Evolutionary conservation across 768 basidiomycete genomes (phyloP).

Genomic region (Amyloporia xantha): DNA sequence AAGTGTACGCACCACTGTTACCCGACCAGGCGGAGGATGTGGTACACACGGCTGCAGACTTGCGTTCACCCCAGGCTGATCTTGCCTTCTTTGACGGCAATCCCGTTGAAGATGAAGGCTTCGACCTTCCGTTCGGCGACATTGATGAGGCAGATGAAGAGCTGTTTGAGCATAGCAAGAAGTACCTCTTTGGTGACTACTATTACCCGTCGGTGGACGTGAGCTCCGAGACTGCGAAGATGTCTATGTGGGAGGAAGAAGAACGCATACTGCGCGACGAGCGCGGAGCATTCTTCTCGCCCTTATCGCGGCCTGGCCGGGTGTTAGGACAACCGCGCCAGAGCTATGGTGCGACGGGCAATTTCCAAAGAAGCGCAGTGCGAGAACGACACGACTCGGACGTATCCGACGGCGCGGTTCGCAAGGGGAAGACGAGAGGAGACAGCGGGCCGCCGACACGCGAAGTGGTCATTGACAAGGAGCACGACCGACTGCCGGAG

Average conservation of each 20-base stretch:
- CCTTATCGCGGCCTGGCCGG: conserved; percentile 43
- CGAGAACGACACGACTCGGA: conserved; percentile 14
- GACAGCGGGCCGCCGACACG: conserved; percentile 18
- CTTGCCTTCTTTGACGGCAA: conserved; percentile 16
- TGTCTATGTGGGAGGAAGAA: conserved; percentile 75
- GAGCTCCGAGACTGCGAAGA: conserved; percentile 65
- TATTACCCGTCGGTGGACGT: conserved; percentile 87
- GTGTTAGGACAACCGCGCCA: conserved; percentile 28
- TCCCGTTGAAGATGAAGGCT: conserved; percentile 35
- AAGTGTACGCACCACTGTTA: conserved; percentile 72
- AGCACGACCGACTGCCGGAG: conserved; percentile 32
- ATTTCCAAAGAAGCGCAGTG: conserved; percentile 6
- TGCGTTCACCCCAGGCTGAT: conserved; percentile 28
- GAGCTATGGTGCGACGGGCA: conserved; percentile 45
- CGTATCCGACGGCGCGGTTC: conserved; percentile 13
- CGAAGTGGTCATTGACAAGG: conserved; percentile 40
- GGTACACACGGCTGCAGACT: conserved; percentile 58
- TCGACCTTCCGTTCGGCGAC: conserved; percentile 61
- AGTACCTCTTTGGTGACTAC: conserved; percentile 86
- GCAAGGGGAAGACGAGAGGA: conserved; percentile 15
- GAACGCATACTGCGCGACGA: conserved; percentile 75
- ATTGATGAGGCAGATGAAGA: conserved; percentile 67
- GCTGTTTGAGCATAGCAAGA: conserved; percentile 67
- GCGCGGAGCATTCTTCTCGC: conserved; percentile 65
- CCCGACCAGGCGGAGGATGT: conserved; percentile 53